These are phyloP conservation scores for Porphyridium purpureum DNA, from an alignment of 23 red algal species.

Conservation along the genomic window DNA sequence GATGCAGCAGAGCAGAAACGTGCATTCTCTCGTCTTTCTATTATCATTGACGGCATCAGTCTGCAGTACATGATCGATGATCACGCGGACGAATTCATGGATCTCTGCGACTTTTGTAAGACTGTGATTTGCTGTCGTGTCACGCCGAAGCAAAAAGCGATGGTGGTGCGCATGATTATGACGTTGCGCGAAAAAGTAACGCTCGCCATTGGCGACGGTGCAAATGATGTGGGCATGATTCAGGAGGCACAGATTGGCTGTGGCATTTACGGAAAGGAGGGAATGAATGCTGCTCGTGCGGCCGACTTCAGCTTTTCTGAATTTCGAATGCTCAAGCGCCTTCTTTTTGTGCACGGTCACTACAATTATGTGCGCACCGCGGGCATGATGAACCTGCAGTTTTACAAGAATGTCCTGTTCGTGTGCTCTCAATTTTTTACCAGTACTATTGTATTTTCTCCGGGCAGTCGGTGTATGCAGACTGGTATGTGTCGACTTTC, in stretches of 20 bases:
- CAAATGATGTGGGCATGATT: constrained; percentile 92
- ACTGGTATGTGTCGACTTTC: constrained; percentile 56
- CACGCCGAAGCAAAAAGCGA: constrained; percentile 80
- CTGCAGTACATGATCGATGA: constrained; percentile 31
- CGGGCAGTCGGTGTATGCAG: constrained; percentile 43
- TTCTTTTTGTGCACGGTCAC: constrained; percentile 66
- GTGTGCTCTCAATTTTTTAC: constrained; percentile 44
- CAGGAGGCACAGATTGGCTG: constrained; percentile 86
- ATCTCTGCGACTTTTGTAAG: constrained; percentile 41
- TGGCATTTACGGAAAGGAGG: constrained; percentile 82
- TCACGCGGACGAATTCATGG: constrained; percentile 49
- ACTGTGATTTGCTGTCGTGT: constrained; percentile 81
- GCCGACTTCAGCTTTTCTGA: constrained; percentile 64
- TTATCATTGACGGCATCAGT: constrained; percentile 61
- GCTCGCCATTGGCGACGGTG: constrained; percentile 76
- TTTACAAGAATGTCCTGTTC: constrained; percentile 82
- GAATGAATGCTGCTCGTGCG: constrained; percentile 58
- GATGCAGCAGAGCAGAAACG: too few species aligned
- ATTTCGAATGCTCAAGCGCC: constrained; percentile 49
- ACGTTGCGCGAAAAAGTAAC: constrained; percentile 36
- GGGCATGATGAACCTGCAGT: constrained; percentile 62
- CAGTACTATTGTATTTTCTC: constrained; percentile 71
- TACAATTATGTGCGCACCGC: constrained; percentile 62
- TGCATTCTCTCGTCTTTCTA: too few species aligned
- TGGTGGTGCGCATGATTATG: constrained; percentile 50